Conservation (phyloP, 2,329 filamentous ascomycete species). For the Tolypocladium sp. region DNA sequence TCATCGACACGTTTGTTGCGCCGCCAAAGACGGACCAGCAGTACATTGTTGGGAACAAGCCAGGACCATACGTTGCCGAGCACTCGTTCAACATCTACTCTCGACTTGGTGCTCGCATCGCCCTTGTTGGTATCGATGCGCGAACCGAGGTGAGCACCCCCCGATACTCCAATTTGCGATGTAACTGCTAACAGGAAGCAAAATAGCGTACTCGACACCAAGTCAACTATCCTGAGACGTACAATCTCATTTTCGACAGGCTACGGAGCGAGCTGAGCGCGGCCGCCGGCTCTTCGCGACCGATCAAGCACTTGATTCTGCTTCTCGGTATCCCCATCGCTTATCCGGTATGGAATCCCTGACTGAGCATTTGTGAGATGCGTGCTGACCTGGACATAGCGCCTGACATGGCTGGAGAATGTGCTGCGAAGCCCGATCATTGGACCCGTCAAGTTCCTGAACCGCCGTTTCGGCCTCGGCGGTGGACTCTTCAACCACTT, state of each 20-base stretch:
- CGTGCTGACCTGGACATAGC: constrained; percentile 29
- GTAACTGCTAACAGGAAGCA: not conserved
- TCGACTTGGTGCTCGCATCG: constrained; percentile 71
- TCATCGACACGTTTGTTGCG: constrained; percentile 65
- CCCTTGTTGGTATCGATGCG: constrained; percentile 83
- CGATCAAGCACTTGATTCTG: constrained; percentile 81
- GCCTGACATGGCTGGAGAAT: constrained; percentile 94
- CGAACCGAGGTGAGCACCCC: constrained; percentile 61
- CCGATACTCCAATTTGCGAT: no score
- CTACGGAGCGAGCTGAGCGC: constrained; percentile 63
- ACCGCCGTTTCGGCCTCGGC: constrained; percentile 79
- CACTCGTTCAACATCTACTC: constrained; percentile 81
- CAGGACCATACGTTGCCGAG: constrained; percentile 84
- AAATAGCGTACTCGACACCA: constrained; percentile 72
- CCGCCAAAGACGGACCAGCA: constrained; percentile 48
- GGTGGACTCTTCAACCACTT: constrained; percentile 89
- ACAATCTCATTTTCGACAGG: constrained; percentile 72
- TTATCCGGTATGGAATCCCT: constrained; percentile 53
- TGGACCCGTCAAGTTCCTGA: constrained; percentile 79
- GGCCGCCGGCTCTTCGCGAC: constrained; percentile 57
- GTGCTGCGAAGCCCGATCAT: constrained; percentile 80
- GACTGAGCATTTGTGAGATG: not conserved
- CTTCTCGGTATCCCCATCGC: constrained; percentile 81
- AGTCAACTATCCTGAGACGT: constrained; percentile 89
- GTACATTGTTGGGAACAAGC: constrained; percentile 69